A percentile compares a stretch with the other conserved stretches of the same genome.
Evolutionary conservation across 805 yeast genomes (phyloP).

Genomic region (Monosporozyma aerobia): DNA sequence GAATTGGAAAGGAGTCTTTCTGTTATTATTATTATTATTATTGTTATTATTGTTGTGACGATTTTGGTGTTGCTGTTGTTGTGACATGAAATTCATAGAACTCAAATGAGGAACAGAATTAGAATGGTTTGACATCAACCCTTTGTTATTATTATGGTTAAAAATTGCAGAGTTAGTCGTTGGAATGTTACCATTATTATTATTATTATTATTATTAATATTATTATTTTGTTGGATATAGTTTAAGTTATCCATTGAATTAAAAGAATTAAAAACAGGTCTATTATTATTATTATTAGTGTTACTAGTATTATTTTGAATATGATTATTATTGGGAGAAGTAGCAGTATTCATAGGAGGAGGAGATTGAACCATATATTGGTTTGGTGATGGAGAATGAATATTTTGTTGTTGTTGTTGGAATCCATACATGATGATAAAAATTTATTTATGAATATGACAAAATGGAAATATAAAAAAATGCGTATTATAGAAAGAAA

Average conservation of each 20-base stretch:
- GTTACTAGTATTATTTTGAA: not conserved
- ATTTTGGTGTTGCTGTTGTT: conserved; percentile 1
- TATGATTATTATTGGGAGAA: not conserved
- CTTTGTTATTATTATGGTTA: not conserved
- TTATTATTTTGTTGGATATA: not conserved
- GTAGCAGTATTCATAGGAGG: not conserved
- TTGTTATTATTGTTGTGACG: conserved; percentile 7
- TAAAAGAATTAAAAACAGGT: not conserved
- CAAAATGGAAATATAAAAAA: not conserved
- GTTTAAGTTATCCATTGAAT: conserved; percentile 1
- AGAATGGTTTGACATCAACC: not conserved
- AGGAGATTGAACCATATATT: not conserved
- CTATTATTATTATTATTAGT: not conserved
- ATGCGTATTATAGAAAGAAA: not conserved
- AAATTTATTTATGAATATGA: not conserved
- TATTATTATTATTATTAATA: not conserved
- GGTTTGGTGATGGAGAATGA: not conserved
- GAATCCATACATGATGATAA: conserved; percentile 1
- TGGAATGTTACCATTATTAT: not conserved
- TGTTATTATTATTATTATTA: conserved; percentile 3
- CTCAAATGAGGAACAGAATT: conserved; percentile 1
- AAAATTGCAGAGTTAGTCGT: not conserved
- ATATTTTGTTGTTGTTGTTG: conserved; percentile 2
- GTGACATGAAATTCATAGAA: not conserved
- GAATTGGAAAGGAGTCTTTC: conserved; percentile 6